Percentiles rank a stretch among this genome's conserved stretches.
Conservation (phyloP, 371 early-diverging fungal genomes). For the Mortierella sp. region DNA sequence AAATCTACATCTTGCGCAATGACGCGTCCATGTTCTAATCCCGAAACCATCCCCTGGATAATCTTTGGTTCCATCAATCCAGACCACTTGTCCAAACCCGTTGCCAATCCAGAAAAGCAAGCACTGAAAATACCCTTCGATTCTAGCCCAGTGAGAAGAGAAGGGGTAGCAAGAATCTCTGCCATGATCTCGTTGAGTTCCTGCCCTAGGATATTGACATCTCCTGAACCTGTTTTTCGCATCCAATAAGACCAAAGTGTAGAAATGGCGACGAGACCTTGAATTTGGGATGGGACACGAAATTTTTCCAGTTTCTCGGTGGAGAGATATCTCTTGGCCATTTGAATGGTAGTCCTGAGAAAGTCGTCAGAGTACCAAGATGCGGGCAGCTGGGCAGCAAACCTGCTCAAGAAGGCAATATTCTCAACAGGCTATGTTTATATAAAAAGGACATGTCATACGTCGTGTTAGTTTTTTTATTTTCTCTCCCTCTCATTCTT, state of each 20-base stretch:
- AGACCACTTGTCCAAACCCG: conserved; percentile 52
- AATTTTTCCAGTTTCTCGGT: conserved; percentile 41
- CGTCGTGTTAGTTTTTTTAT: neutral
- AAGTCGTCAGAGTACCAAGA: conserved; percentile 57
- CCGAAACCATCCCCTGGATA: conserved; percentile 36
- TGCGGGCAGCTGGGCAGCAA: conserved; percentile 43
- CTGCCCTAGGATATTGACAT: conserved; percentile 49
- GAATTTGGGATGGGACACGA: conserved; percentile 41
- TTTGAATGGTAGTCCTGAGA: conserved; percentile 30
- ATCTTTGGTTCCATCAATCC: conserved; percentile 51
- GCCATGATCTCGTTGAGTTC: conserved; percentile 47
- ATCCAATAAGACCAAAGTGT: conserved; percentile 57
- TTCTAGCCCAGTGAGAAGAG: conserved; percentile 37
- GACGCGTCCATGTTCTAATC: conserved; percentile 42
- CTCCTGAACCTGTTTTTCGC: conserved; percentile 49
- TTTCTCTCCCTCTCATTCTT: neutral
- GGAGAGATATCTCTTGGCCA: conserved; percentile 32
- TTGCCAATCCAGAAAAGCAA: conserved; percentile 53
- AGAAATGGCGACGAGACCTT: conserved; percentile 33
- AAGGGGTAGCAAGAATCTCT: conserved; percentile 37
- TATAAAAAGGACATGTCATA: neutral
- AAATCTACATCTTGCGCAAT: conserved; percentile 35
- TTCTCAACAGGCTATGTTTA: conserved; percentile 41
- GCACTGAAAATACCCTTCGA: conserved; percentile 34
- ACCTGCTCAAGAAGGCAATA: conserved; percentile 29